Base-by-base conservation (phyloP, 352 stramenopile species). In the Phytophthora vignae region DNA sequence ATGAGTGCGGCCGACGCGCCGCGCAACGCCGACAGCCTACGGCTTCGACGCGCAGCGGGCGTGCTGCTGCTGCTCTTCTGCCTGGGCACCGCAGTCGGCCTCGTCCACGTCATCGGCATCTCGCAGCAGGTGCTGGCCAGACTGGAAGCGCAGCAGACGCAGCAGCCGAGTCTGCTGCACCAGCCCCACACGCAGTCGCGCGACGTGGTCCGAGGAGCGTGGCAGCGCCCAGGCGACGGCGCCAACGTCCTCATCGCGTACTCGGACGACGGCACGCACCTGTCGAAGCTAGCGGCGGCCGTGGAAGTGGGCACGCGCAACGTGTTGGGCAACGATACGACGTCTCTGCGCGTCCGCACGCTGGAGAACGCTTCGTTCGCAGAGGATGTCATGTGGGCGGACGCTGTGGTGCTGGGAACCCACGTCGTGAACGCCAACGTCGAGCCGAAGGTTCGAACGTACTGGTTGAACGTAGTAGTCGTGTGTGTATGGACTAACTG, bases 391-490 rank as follows among this genome's bases (percentile, higher is more conserved):
- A 59, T 89, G 57, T 94, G 89, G 82, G 90, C 91, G 0, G 88
- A 97, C 71, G 90, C 90, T 1, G 74, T 97, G 14, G 86, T 97
- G 48, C 82, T 97, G 21, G 91, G 91, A 40, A 88, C 83, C 14
- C 87, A 95, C 48, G 91, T 97, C 19, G 80, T 95, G 33, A 96
- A 97, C 65, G 91, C 89, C 40, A 97, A 97, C 67, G 82, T 97
- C 11, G 90, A 97, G 64, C 88, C 91, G 8, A 88, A 93, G 76
- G 85, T 91, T 61, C 19, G 78, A 54, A 44, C 7, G 17, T 2
- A 25, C 40, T 42, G 36, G 36, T 42, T n/a, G 21, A 21, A 3
- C 0, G 17, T 21, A 19, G 40, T 21, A 12, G 40, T 49, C 19
- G 40, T 7, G 17, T 4, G 55, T 22, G 9, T 14, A 44, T 66